Base-by-base conservation (phyloP, 495 filamentous ascomycete genomes). In the Aspergillus sclerotioniger region DNA sequence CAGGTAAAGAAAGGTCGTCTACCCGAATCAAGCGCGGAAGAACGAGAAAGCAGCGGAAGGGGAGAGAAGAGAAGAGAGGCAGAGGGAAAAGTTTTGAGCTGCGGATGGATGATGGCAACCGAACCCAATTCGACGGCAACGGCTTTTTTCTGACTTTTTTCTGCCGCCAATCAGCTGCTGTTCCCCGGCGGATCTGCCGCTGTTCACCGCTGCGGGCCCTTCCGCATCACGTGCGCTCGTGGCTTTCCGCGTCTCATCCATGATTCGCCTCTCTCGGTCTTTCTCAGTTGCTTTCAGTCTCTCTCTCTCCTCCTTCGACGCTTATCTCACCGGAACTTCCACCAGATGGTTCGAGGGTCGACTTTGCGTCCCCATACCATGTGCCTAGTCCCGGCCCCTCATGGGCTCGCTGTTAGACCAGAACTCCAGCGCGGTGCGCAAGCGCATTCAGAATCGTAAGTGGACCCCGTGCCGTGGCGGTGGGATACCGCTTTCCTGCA, bases 321-420 rank as follows among this genome's bases (percentile, higher is more conserved):
- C 37, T n/a, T n/a, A 1, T n/a, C 2, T 6, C 37, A 9, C 7
- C 33, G 3, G 33, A 9, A 9, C 33, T 13, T 8, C 9, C 7
- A 13, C 33, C 33, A 35, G 13, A 8, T 13, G 2, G 9, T 35
- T 13, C 3, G 13, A 35, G 33, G 13, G 12, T 41, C 6, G 20
- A 12, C 55, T 16, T 54, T 9, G 51, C 46, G 37, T 62, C 43
- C 49, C 37, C 58, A 46, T 45, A 70, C 60, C 62, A 71, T 66
- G 61, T 43, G 57, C 51, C 53, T 60, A 15, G 29, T 15, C 17
- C 49, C 60, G 39, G 70, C 67, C 69, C 76, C 80, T 55, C 20
- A 96, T 96, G 92, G 90, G 90, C 65, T 92, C 87, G 54, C 80
- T 84, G 53, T 79, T 92, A 33, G 86, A 94, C 57, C 81, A 80